phyloP scores from a whole-genome alignment of 495 filamentous ascomycete genomes.

The Lasiosphaeris hirsuta region DNA sequence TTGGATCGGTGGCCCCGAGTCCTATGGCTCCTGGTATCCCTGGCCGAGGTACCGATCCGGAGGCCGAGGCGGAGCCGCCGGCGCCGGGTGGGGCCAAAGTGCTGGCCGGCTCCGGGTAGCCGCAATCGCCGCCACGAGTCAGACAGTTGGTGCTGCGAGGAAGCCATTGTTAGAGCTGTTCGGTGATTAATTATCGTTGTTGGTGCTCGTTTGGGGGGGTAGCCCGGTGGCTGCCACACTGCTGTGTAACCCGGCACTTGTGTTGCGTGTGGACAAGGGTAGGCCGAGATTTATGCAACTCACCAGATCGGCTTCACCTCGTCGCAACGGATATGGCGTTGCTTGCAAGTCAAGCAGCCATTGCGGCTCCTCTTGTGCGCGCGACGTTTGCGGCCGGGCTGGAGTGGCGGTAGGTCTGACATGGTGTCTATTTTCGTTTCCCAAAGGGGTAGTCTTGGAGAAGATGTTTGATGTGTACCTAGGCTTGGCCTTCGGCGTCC shows the following conservation, averaged over 20 bases:
- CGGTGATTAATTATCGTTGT: no score
- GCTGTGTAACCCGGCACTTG: no score
- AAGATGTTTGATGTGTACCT: no score
- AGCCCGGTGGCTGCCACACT: no score
- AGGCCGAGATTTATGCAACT: background rate
- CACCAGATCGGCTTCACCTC: constrained; percentile 78
- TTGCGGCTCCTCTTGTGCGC: constrained; percentile 49
- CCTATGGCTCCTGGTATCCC: background rate
- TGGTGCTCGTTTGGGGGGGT: no score
- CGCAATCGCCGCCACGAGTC: constrained; percentile 33
- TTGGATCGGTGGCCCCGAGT: background rate
- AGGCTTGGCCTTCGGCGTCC: no score
- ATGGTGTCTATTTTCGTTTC: no score
- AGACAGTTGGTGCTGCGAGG: constrained; percentile 30
- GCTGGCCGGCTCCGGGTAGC: constrained; percentile 18
- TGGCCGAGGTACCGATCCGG: background rate
- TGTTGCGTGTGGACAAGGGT: no score
- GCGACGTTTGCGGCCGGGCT: constrained; percentile 21
- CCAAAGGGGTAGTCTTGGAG: background rate
- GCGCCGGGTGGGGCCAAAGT: background rate
- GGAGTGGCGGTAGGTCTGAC: constrained; percentile 1
- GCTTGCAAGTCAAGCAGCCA: constrained; percentile 75
- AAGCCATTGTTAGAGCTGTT: background rate
- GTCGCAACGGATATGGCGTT: constrained; percentile 75
- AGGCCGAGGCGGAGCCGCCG: background rate